phyloP scores from a whole-genome alignment of 1,284 basidiomycete species.

The Rhodotorula sp. region DNA sequence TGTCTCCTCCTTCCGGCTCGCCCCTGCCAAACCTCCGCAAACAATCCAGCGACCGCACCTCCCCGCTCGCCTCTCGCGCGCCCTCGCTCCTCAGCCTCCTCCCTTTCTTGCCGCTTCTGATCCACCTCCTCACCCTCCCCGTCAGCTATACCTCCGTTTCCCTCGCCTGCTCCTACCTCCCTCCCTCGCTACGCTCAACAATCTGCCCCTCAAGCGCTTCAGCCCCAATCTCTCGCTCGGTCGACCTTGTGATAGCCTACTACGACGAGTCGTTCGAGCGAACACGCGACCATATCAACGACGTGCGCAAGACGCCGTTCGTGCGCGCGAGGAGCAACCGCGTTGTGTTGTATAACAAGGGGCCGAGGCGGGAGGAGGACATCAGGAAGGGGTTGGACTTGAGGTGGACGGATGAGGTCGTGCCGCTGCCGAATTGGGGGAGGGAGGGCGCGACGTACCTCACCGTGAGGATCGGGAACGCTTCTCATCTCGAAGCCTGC shows the following conservation, averaged over 20 bases:
- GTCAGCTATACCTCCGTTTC: constrained; percentile 11
- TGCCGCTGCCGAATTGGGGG: constrained; percentile 38
- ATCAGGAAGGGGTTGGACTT: constrained; percentile 20
- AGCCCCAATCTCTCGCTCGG: constrained; percentile 1
- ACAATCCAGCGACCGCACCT: background rate
- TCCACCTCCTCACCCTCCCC: constrained; percentile 21
- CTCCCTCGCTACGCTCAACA: constrained; percentile 14
- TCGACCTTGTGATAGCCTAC: constrained; percentile 39
- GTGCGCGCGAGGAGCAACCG: constrained; percentile 4
- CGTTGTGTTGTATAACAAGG: constrained; percentile 39
- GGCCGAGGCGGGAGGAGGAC: constrained; percentile 4
- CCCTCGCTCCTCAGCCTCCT: constrained; percentile 16
- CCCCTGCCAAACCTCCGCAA: background rate
- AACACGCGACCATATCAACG: constrained; percentile 13
- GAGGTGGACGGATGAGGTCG: constrained; percentile 27
- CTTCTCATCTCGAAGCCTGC: no score
- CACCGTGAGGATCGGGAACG: constrained; percentile 27
- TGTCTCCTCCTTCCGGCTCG: background rate
- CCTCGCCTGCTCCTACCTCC: constrained; percentile 28
- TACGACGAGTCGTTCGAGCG: constrained; percentile 26
- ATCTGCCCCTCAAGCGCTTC: constrained; percentile 14
- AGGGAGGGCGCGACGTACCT: constrained; percentile 45
- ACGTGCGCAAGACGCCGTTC: constrained; percentile 12
- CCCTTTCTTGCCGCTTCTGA: constrained; percentile 28
- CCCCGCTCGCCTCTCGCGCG: background rate